Evolutionary conservation across 495 filamentous ascomycete species (phyloP).

Genomic region (Penicillium canescens): DNA sequence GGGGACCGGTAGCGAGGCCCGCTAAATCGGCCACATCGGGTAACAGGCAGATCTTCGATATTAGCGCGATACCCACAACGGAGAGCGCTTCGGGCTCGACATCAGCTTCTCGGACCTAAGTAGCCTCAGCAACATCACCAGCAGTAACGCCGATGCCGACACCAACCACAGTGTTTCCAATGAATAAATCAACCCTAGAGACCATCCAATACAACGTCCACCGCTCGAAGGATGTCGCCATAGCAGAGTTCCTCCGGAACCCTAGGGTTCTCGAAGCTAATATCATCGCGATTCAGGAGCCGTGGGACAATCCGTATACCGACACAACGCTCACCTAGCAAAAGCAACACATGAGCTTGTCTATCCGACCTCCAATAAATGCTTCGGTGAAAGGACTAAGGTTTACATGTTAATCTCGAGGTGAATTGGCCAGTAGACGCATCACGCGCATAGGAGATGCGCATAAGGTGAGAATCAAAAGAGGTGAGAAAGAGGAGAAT

Average conservation of each 20-base stretch:
- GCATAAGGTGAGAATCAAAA: too few relatives aligned
- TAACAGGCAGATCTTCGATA: too few relatives aligned
- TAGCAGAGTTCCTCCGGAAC: slow-evolving; percentile 19
- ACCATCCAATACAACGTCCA: slow-evolving; percentile 18
- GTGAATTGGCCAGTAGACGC: too few relatives aligned
- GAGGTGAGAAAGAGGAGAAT: too few relatives aligned
- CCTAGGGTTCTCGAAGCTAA: slow-evolving; percentile 6
- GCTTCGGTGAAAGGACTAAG: too few relatives aligned
- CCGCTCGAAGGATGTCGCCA: slow-evolving; percentile 16
- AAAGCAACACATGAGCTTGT: slow-evolving; percentile 12
- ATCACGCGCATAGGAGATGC: too few relatives aligned
- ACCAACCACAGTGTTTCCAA: not conserved
- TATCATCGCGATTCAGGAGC: slow-evolving; percentile 24
- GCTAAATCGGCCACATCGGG: too few relatives aligned
- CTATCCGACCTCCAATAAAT: slow-evolving; percentile 2
- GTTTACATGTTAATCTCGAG: too few relatives aligned
- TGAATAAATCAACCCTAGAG: not conserved
- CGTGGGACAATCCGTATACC: slow-evolving; percentile 13
- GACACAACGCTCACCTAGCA: slow-evolving; percentile 16
- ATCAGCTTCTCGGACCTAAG: too few relatives aligned
- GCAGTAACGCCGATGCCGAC: not conserved
- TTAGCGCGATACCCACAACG: too few relatives aligned
- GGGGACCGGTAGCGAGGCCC: too few relatives aligned
- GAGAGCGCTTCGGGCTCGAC: too few relatives aligned
- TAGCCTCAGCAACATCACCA: not conserved